phyloP scores from a whole-genome alignment of 306 rosid species.

The Castanea mollissima region DNA sequence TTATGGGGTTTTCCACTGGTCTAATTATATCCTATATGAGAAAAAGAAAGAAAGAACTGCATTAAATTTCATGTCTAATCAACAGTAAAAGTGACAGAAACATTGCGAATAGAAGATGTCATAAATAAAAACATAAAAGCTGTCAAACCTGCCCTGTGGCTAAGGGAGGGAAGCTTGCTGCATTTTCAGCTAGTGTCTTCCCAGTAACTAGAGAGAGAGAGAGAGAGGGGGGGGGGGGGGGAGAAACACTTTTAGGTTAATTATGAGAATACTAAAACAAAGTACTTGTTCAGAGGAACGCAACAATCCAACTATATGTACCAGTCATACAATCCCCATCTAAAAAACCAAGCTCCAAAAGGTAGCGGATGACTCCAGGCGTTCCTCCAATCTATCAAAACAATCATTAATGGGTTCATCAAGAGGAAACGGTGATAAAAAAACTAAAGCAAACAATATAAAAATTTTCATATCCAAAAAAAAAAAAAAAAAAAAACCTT shows the following conservation, averaged over 20 bases:
- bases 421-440: neutral
- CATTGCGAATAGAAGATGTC: neutral
- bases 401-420: neutral
- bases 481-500: neutral
- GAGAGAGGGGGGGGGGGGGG: no score
- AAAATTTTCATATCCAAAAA: no score
- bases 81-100: constrained; percentile 1
- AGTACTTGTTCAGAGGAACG: constrained; percentile 6
- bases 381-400: constrained; percentile 88
- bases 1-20: constrained; percentile 90
- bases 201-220: constrained; percentile 69
- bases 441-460: constrained; percentile 1
- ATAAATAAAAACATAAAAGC: constrained; percentile 9
- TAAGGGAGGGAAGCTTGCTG: constrained; percentile 70
- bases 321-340: constrained; percentile 95
- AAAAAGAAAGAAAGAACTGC: neutral
- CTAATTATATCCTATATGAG: constrained; percentile 71
- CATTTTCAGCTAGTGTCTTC: constrained; percentile 84
- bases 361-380: constrained; percentile 83
- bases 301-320: constrained; percentile 29
- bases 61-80: constrained; percentile 4
- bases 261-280: constrained; percentile 9
- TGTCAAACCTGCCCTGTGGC: constrained; percentile 76
- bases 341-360: constrained; percentile 72
- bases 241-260: constrained; percentile 26